These are phyloP conservation scores for Neurospora hispaniola DNA, from an alignment of 495 filamentous ascomycete genomes.

Conservation along the genomic window DNA sequence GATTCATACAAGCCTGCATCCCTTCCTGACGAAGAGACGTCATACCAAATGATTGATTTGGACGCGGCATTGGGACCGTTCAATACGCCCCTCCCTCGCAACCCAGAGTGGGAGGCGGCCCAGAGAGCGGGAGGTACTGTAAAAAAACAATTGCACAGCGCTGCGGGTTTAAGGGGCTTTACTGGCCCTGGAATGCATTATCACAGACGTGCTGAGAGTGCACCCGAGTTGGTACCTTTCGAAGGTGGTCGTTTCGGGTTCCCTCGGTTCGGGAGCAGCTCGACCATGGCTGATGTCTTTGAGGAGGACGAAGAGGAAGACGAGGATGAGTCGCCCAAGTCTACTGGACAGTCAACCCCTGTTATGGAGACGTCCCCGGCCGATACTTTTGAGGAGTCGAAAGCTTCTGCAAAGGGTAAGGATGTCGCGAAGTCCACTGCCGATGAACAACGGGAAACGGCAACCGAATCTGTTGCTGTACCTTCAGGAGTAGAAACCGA, in stretches of 20 bases:
- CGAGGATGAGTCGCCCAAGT: conserved; percentile 15
- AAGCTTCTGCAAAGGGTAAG: conserved; percentile 10
- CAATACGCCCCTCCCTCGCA: conserved; percentile 60
- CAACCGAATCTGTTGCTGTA: neutral
- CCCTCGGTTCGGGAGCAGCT: conserved; percentile 49
- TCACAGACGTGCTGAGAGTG: conserved; percentile 85
- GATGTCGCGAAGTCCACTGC: neutral
- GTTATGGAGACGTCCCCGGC: conserved; percentile 10
- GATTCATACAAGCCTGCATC: conserved; percentile 6
- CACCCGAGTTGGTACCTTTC: conserved; percentile 78
- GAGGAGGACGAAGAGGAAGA: conserved; percentile 89
- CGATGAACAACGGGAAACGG: neutral
- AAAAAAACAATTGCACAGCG: conserved; percentile 80
- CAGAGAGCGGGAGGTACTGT: conserved; percentile 48
- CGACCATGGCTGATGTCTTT: conserved; percentile 79
- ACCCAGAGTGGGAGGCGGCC: conserved; percentile 46
- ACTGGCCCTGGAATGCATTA: conserved; percentile 77
- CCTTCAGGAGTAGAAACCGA: neutral
- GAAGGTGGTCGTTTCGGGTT: conserved; percentile 53
- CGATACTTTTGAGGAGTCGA: conserved; percentile 12
- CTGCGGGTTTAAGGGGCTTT: conserved; percentile 65
- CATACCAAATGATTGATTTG: conserved; percentile 80
- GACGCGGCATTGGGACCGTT: conserved; percentile 94
- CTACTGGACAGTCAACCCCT: conserved; percentile 20
- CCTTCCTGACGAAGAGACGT: conserved; percentile 41